Conservation (phyloP, 805 yeast genomes). For the Komagataella pastoris region DNA sequence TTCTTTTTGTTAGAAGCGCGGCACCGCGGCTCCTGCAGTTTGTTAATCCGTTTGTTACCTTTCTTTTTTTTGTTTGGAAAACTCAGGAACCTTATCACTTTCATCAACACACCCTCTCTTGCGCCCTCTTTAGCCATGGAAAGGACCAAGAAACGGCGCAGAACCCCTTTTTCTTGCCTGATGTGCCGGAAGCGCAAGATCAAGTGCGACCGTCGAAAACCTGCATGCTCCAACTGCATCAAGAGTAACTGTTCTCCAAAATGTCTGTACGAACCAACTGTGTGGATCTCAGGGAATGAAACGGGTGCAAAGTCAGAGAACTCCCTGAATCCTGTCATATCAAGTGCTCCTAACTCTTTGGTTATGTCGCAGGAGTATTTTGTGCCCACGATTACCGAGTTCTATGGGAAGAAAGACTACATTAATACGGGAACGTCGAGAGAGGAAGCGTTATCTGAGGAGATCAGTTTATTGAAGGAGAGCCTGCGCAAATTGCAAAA, state of each 20-base stretch:
- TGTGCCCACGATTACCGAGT: not conserved
- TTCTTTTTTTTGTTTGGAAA: not conserved
- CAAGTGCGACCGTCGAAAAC: constrained; percentile 12
- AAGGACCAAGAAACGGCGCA: constrained; percentile 8
- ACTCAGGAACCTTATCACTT: not conserved
- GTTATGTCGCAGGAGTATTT: not conserved
- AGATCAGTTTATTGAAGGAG: not conserved
- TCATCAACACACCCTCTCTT: not conserved
- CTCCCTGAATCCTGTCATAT: not conserved
- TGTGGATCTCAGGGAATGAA: constrained; percentile 1
- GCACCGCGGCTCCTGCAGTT: not conserved
- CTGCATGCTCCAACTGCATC: constrained; percentile 9
- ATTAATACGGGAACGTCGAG: not conserved
- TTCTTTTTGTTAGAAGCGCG: not conserved
- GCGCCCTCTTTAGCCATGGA: not conserved
- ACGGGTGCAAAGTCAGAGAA: not conserved
- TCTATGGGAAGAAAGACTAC: not conserved
- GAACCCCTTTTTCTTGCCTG: constrained; percentile 13
- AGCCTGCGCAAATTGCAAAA: not conserved
- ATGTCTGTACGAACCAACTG: constrained; percentile 10
- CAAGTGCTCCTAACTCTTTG: not conserved
- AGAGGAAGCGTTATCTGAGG: not conserved
- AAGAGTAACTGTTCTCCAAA: constrained; percentile 3
- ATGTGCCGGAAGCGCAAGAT: constrained; percentile 11
- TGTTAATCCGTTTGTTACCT: not conserved